phyloP scores from a whole-genome alignment of 805 yeast genomes.

The Debaryomyces hansenii region DNA sequence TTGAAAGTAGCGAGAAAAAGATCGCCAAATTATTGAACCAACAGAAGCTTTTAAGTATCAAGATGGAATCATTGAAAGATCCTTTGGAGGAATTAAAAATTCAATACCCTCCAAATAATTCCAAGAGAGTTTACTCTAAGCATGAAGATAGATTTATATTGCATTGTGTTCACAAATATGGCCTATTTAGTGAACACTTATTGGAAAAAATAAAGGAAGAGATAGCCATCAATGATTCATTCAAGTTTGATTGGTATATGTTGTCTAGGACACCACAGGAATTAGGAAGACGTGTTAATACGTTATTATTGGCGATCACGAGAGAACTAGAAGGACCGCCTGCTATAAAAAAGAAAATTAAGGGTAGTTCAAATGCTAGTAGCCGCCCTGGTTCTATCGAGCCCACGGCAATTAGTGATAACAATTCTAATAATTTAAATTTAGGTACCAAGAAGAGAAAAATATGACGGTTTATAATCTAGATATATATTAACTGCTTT shows the following conservation, averaged over 20 bases:
- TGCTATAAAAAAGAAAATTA: conserved; percentile 45
- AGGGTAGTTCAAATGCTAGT: conserved; percentile 21
- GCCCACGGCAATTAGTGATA: conserved; percentile 14
- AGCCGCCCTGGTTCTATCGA: conserved; percentile 38
- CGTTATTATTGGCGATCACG: conserved; percentile 65
- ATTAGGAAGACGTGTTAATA: conserved; percentile 64
- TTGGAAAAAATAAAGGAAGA: conserved; percentile 68
- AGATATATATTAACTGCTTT: too few species aligned
- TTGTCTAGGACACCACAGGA: conserved; percentile 72
- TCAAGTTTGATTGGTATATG: conserved; percentile 74
- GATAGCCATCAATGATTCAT: conserved; percentile 56
- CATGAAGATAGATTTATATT: conserved; percentile 70
- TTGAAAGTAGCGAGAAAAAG: conserved; percentile 73
- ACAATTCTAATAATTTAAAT: too few species aligned
- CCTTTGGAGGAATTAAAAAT: conserved; percentile 65
- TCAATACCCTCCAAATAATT: conserved; percentile 80
- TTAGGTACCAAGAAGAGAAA: too few species aligned
- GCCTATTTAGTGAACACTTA: conserved; percentile 58
- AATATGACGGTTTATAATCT: too few species aligned
- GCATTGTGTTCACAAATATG: conserved; percentile 61
- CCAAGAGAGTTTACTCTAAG: conserved; percentile 69
- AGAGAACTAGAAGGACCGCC: conserved; percentile 68
- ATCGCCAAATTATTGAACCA: conserved; percentile 54
- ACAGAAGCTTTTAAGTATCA: conserved; percentile 51
- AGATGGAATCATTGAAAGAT: conserved; percentile 52